A percentile compares a stretch with the other conserved stretches of the same genome.
phyloP scores from a whole-genome alignment of 139 green algal species.

The Chlamydomonas schloesseri region DNA sequence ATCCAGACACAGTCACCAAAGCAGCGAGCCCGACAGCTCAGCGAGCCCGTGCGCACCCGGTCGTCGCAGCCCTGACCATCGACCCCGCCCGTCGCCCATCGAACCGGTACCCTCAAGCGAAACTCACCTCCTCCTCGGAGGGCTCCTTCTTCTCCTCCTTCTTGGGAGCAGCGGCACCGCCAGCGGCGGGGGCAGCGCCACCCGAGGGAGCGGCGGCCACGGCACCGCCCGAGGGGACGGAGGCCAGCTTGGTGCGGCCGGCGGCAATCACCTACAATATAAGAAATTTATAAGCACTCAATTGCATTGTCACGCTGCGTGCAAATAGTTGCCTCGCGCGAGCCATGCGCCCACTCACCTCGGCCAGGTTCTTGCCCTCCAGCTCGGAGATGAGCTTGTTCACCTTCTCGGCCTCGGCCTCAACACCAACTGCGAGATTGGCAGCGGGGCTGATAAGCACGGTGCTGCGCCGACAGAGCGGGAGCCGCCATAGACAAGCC shows the following conservation, averaged over 20 bases:
- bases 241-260: constrained; percentile 78
- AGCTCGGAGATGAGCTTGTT: constrained; percentile 78
- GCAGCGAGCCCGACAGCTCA: too few species aligned
- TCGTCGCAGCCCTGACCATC: too few species aligned
- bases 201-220: constrained; percentile 51
- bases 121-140: constrained; percentile 41
- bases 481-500: background rate
- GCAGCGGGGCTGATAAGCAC: background rate
- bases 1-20: too few species aligned
- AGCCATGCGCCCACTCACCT: constrained; percentile 51
- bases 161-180: constrained; percentile 45
- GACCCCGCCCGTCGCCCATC: background rate
- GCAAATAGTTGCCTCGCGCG: too few species aligned
- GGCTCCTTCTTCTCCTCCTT: constrained; percentile 51
- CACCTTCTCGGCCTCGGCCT: constrained; percentile 78
- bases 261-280: constrained; percentile 40
- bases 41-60: too few species aligned
- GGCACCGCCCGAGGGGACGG: constrained; percentile 72
- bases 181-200: constrained; percentile 44
- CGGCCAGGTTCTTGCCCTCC: constrained; percentile 78
- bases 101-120: background rate
- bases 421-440: constrained; percentile 70
- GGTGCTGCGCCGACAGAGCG: too few species aligned
- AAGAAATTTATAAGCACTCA: background rate
- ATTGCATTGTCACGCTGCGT: too few species aligned